Evolutionary conservation across 176 grass and related monocot species (phyloP), one percentile per base, ranked within the genome.

Genomic region (Zoysia pacifica): DNA sequence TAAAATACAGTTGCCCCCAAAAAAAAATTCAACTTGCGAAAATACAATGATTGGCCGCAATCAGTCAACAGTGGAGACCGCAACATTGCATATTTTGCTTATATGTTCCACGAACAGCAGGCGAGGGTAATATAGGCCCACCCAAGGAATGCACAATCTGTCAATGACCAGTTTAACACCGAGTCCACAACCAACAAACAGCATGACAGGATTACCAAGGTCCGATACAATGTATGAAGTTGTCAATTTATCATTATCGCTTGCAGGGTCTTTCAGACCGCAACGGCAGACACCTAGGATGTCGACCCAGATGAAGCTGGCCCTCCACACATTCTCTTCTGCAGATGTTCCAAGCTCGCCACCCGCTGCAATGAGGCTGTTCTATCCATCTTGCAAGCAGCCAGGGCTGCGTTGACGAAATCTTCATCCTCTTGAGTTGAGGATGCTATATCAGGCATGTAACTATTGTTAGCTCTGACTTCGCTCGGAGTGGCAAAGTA

Each of bases 341-440:
- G 94, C 61, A 97, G 87, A 67, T 90, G 84, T 87, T 91, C 94
- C 37, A 93, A 80, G 62, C 94, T 91, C 1, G 79, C 89, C 75
- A 91, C 91, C 64, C 89, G 88, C 11, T 89, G 88, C 88, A 93
- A 62, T 0, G 84, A 89, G 40, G 37, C 56, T 20, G 86, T 41
- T 64, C 72, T 65, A 51, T 43, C 72, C 37, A 82, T 87, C 86
- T 97, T 97, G 48, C 63, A 35, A 10, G 44, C 63, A 50, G 48
- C 71, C 72, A 74, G 9, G 46, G 69, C 38, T 1, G 55, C 83
- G 2, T 79, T 79, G 49, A 87, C 4, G 45, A 81, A 71, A 67
- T 93, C 69, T 2, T 78, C 78, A 0, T 89, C 87, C 9, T 82
- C 73, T 39, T 89, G 87, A 44, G 11, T 52, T 0, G 52, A 82